phyloP scores from a whole-genome alignment of 2,329 filamentous ascomycete genomes.

The Fusarium pseudonygamai region DNA sequence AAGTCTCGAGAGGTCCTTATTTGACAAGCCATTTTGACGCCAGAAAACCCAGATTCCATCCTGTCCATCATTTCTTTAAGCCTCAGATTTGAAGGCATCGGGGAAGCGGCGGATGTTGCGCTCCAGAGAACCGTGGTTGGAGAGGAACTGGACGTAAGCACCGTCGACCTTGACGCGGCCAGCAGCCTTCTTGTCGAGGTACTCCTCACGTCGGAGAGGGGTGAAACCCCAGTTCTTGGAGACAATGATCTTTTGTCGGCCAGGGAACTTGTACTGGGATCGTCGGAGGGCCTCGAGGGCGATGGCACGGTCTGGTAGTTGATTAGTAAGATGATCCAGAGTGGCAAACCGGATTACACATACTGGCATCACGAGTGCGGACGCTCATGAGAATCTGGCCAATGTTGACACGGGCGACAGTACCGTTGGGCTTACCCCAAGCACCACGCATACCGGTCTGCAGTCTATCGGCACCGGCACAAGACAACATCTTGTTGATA shows the following conservation, averaged over 20 bases:
- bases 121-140: conserved; percentile 87
- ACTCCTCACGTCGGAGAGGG: conserved; percentile 96
- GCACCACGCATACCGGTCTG: conserved; percentile 99
- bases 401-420: conserved; percentile 99
- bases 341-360: conserved; percentile 49
- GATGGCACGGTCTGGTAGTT: conserved; percentile 76
- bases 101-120: conserved; percentile 96
- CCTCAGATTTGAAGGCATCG: conserved; percentile 77
- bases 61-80: conserved; percentile 57
- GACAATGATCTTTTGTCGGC: conserved; percentile 99
- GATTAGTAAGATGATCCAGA: conserved; percentile 42
- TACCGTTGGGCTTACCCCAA: conserved; percentile 99
- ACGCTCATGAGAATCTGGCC: conserved; percentile 98
- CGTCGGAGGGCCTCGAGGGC: conserved; percentile 99
- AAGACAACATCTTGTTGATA: conserved; percentile 99
- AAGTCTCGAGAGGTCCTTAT: conserved; percentile 48
- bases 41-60: conserved; percentile 54
- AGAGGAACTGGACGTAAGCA: conserved; percentile 99
- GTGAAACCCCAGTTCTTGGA: conserved; percentile 99
- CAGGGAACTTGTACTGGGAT: conserved; percentile 99
- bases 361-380: conserved; percentile 93
- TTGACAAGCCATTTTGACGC: conserved; percentile 58
- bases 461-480: conserved; percentile 99
- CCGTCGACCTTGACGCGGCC: conserved; percentile 96
- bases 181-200: conserved; percentile 92